Base-by-base conservation (phyloP, 345 rosid species). In the Arabidopsis thaliana region DNA sequence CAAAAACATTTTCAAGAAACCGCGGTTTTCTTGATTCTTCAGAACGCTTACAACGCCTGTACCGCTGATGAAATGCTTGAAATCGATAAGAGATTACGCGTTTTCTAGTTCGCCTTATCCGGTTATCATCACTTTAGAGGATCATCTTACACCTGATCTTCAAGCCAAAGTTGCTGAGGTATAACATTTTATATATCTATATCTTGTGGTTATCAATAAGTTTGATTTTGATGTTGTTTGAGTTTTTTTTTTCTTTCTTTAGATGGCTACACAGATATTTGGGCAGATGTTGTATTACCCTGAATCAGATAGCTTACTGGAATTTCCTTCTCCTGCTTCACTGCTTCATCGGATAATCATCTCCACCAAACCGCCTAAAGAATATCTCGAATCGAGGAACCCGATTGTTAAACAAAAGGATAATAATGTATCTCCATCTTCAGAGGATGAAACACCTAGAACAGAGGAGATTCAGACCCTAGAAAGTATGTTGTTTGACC, bases 131-230 rank as follows among this genome's bases (percentile, higher is more conserved):
- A 95, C 99, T 67, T 78, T 95, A 58, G 99, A 95, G 75, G 99
- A 95, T 70, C 99, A 95, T 67, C 97, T 95, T 71, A 91, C 93
- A 23, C 72, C 91, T 38, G 88, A 93, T 60, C 94, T 95, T 80
- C 99, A 95, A 78, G 94, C 96, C 32, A 92, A 82, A 88, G 97
- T 88, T 55, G 97, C 98, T 41, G 90, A 88, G 91, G 97, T 95
- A 71, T 36, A 0, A 40, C 44, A 40, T 51, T 22, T 40, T 32
- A 24, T 41, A 20, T 28, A 51, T 60, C 6, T 48, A 2, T 48
- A 2, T 33, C 55, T 75, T 68, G 45, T 50, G 67, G 30, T 9
- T 8, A 20, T 44, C 9, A 28, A 45, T 56, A 28, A 55, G 40
- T 70, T 69, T 61, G 25, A 30, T 64, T 50, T 38, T 0, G 16